These are phyloP conservation scores for Fistulina hepatica DNA, from an alignment of 1,284 basidiomycete genomes.

Conservation along the genomic window DNA sequence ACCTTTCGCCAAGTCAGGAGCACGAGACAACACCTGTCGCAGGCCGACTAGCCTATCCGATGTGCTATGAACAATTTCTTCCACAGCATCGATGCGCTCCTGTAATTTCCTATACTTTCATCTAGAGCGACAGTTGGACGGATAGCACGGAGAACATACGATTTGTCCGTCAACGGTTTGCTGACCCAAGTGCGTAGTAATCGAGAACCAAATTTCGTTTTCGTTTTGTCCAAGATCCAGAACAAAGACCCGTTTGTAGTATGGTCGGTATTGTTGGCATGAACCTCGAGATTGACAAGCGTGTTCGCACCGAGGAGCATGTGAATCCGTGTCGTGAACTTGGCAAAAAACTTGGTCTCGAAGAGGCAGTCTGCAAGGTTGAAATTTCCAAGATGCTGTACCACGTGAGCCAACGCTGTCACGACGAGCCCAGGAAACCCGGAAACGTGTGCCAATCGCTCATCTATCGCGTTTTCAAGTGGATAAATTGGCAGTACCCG, in stretches of 20 bases:
- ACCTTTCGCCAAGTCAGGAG: constrained; percentile 87
- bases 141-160: not conserved
- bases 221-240: constrained; percentile 79
- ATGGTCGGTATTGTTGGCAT: constrained; percentile 78
- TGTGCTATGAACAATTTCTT: constrained; percentile 60
- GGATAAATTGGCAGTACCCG: constrained; percentile 1
- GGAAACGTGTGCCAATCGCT: constrained; percentile 16
- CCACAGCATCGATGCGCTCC: constrained; percentile 74
- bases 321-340: constrained; percentile 69
- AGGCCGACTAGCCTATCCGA: constrained; percentile 53
- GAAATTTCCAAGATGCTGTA: constrained; percentile 72
- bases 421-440: constrained; percentile 67
- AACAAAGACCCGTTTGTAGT: constrained; percentile 70
- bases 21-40: constrained; percentile 56
- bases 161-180: constrained; percentile 67
- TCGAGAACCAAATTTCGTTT: constrained; percentile 82
- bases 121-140: no score
- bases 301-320: constrained; percentile 91
- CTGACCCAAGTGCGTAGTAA: constrained; percentile 83
- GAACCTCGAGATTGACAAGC: constrained; percentile 85
- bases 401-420: constrained; percentile 67
- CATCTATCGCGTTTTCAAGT: constrained; percentile 2
- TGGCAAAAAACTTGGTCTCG: constrained; percentile 67
- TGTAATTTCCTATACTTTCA: constrained; percentile 47
- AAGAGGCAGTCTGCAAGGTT: constrained; percentile 66